Evolutionary conservation across 1,284 basidiomycete genomes (phyloP), one percentile per base, ranked within the genome.

Genomic region (Ceratobasidium sp.): DNA sequence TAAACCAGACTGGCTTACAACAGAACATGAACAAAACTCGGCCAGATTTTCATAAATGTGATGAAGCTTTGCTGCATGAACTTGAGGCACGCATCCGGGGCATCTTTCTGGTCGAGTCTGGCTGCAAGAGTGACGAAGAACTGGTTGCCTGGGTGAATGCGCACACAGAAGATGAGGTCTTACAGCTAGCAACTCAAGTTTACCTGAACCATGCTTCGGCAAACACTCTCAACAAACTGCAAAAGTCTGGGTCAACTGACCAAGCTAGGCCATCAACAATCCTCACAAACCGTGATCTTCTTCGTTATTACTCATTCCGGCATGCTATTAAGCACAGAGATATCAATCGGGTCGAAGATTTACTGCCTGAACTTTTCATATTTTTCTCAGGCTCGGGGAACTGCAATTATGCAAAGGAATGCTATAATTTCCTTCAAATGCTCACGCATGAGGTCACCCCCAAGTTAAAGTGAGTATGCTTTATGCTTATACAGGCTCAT

Each of bases 381-480:
- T 64, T 44, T 25, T 64, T 64, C 37, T 44, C 44, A 7, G 40
- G 62, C 22, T 34, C 62, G n/a, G 37, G 62, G 2, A 64, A 64
- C 37, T 5, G 37, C 37, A 25, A 64, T 7, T 44, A 64, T 44
- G 40, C 62, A 8, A 44, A 64, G 1, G 37, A 64, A 25, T 1
- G 44, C 8, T 43, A 11, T 44, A 40, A 32, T 1, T 64, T 64
- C 13, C 17, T 64, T 1, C 62, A 64, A 22, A 37, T 44, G 4
- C 1, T 64, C 1, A 44, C n/a, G 22, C 62, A 64, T 25, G 40
- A 64, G 40, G 13, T n/a, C 62, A 4, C 62, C 62, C 2, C n/a
- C 34, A 8, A 25, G 44, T 1, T 3, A 40, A 40, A 44, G 25
- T 43, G 62, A 43, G 25, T n/a, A 8, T 37, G 8, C 8, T 8